These are phyloP conservation scores for Leucaena leucocephala DNA, from an alignment of 306 rosid genomes.

Conservation along the genomic window DNA sequence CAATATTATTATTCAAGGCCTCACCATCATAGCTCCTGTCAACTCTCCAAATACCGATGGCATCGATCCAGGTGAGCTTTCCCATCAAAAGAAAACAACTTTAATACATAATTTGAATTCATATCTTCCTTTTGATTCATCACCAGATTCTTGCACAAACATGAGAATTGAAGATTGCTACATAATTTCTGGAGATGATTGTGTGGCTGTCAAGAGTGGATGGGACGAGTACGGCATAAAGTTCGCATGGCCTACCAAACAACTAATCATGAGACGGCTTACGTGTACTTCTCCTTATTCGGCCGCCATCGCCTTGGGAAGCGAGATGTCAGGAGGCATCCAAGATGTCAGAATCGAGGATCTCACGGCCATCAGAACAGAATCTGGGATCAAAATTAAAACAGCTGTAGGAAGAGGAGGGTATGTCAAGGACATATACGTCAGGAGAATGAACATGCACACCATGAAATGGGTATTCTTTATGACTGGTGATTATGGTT, in stretches of 20 bases:
- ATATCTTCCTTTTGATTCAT: not conserved
- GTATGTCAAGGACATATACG: not conserved
- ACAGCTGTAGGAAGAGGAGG: not conserved
- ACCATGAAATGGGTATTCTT: not conserved
- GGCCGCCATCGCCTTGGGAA: not conserved
- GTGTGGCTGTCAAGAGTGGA: constrained; percentile 1
- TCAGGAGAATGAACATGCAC: not conserved
- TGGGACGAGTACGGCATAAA: constrained; percentile 1
- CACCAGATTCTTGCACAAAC: constrained; percentile 2
- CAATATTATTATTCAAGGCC: constrained; percentile 67
- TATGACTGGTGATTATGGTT: not conserved
- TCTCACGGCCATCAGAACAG: not conserved
- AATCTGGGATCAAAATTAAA: not conserved
- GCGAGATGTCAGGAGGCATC: not conserved
- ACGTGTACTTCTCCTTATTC: not conserved
- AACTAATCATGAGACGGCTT: not conserved
- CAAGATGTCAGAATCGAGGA: not conserved
- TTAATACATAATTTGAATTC: not conserved
- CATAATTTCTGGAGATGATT: constrained; percentile 1
- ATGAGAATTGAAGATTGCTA: not conserved
- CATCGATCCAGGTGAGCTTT: constrained; percentile 71
- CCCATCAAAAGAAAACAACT: not conserved
- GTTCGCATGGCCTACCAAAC: constrained; percentile 4
- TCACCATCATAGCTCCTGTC: constrained; percentile 77
- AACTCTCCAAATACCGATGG: constrained; percentile 86